Evolutionary conservation across 2,329 filamentous ascomycete species (phyloP), one percentile per base, ranked within the genome.

Genomic region (Hymenoscyphus occultus): DNA sequence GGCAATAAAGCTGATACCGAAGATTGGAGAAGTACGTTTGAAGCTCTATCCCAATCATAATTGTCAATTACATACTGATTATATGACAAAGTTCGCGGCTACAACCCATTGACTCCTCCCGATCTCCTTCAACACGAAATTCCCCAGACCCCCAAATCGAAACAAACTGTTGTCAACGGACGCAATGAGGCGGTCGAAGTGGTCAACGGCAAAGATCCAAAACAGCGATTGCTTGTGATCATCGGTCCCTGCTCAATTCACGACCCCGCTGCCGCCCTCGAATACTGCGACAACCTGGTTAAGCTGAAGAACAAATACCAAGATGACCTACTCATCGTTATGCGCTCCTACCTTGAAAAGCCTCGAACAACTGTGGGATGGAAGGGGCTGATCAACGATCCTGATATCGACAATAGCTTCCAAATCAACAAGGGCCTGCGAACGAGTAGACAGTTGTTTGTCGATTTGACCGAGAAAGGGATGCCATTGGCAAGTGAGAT

Each of bases 361-460:
- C 95, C 95, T 28, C 89, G 95, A 70, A 99, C 95, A 35, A 99
- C 95, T 0, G 92, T 99, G 35, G 95, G 95, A 72, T 99, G 95
- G 95, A 99, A 99, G 83, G 95, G 95, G 60, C 82, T 99, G 73
- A 96, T 99, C 82, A 98, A 99, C 78, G 95, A 99, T 79, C 95
- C 95, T 1, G 94, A 98, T 75, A 96, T 99, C 76, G 93, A 98
- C 79, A 94, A 97, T 78, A 95, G 90, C 79, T 98, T 97, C 90
- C 89, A 97, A 81, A 98, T 99, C 82, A 98, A 98, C 84, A 98
- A 98, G 84, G 95, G 95, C 22, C 80, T 99, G 74, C 88, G 91
- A 60, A 83, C 93, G 63, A 91, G 92, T 64, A 86, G 95, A 71
- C 89, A 98, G 79, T 85, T 99, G 76, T 98, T 97, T 79, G 89